phyloP scores from a whole-genome alignment of 108 stramenopile species.

The Aurantiochytrium sp. region DNA sequence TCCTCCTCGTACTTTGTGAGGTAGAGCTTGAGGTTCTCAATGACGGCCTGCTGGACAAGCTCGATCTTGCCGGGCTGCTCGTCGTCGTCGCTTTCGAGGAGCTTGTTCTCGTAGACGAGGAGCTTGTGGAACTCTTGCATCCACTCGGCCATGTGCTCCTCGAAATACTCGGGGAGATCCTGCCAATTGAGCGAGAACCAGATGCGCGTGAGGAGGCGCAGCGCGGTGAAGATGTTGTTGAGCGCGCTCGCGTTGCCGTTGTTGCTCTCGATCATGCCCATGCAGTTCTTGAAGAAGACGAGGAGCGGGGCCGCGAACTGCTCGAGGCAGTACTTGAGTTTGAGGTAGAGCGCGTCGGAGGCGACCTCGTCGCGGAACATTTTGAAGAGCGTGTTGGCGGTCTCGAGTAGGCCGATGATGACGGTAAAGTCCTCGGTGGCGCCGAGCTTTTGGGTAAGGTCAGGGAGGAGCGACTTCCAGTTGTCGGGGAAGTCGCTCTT shows the following conservation, averaged over 20 bases:
- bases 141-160: constrained; percentile 89
- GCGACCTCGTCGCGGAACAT: constrained; percentile 82
- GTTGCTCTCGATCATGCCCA: constrained; percentile 53
- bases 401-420: constrained; percentile 85
- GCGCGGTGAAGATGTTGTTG: constrained; percentile 55
- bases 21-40: constrained; percentile 85
- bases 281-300: constrained; percentile 62
- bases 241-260: constrained; percentile 35
- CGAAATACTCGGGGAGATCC: constrained; percentile 95
- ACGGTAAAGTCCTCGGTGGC: constrained; percentile 63
- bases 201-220: constrained; percentile 80
- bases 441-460: constrained; percentile 70
- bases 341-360: constrained; percentile 57
- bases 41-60: constrained; percentile 78
- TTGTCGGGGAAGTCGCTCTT: constrained; percentile 80
- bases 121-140: constrained; percentile 81
- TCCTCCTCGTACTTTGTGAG: constrained; percentile 91
- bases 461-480: constrained; percentile 87
- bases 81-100: constrained; percentile 75
- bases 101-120: constrained; percentile 74
- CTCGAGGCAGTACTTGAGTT: constrained; percentile 71
- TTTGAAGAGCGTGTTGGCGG: constrained; percentile 89
- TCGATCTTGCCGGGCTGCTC: constrained; percentile 74
- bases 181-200: constrained; percentile 93
- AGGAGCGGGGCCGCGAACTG: constrained; percentile 71